phyloP scores from a whole-genome alignment of 169 alveolate species.

The Toxoplasma gondii region DNA sequence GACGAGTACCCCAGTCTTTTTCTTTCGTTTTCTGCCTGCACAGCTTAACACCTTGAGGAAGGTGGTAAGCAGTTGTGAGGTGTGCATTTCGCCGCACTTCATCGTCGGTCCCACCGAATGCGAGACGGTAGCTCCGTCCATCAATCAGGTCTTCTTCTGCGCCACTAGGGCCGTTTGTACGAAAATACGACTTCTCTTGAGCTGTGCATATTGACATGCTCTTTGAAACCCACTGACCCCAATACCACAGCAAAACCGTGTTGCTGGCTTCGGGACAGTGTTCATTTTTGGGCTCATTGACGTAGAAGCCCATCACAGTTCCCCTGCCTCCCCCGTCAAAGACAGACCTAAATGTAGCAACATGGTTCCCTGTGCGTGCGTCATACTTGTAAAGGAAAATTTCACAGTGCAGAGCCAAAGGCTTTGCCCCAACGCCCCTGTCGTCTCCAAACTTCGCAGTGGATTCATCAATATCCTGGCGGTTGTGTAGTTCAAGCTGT shows the following conservation, averaged over 20 bases:
- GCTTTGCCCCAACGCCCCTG: not conserved
- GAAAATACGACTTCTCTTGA: not conserved
- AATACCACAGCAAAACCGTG: not conserved
- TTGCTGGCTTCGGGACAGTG: not conserved
- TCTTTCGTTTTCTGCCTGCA: not conserved
- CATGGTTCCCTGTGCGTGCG: constrained; percentile 30
- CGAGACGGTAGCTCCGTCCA: not conserved
- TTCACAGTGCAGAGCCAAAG: not conserved
- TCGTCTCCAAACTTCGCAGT: not conserved
- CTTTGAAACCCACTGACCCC: not conserved
- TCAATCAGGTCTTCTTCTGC: not conserved
- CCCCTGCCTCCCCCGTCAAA: constrained; percentile 1
- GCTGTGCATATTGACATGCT: not conserved
- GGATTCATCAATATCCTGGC: not conserved
- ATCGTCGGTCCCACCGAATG: constrained; percentile 3
- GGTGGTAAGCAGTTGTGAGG: not conserved
- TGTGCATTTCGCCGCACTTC: not conserved
- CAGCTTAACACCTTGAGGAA: not conserved
- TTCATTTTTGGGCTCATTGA: not conserved
- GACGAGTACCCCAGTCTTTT: not conserved
- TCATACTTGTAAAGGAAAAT: not conserved
- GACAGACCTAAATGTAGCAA: not conserved
- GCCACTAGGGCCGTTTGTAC: not conserved
- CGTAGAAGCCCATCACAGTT: not conserved
- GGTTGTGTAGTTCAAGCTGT: not conserved